These are phyloP conservation scores for Fusarium proliferatum DNA, from an alignment of 2,329 filamentous ascomycete species.

Conservation along the genomic window DNA sequence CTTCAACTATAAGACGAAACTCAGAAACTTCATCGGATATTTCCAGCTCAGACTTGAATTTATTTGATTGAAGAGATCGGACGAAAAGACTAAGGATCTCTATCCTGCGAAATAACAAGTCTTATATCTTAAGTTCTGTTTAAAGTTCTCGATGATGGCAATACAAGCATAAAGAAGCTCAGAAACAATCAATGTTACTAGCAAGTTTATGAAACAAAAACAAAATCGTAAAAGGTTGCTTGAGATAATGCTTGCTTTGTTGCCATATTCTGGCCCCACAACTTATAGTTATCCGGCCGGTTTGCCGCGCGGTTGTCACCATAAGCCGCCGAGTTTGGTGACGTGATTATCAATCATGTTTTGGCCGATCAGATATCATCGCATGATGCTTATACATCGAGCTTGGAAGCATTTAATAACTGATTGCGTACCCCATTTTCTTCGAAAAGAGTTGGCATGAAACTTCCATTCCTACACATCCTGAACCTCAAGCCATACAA, in stretches of 20 bases:
- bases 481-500: too few species aligned
- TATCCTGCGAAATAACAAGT: background rate
- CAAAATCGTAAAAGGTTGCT: background rate
- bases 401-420: accelerated
- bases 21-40: background rate
- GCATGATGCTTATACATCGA: background rate
- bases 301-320: slow-evolving; percentile 8
- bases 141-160: background rate
- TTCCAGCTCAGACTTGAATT: background rate
- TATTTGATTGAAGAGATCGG: background rate
- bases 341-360: slow-evolving; percentile 14
- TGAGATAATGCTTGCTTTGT: background rate
- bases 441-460: background rate
- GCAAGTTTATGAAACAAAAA: background rate
- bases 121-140: too few species aligned
- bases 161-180: background rate
- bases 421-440: accelerated
- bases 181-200: accelerated
- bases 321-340: background rate
- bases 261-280: background rate
- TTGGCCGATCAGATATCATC: background rate
- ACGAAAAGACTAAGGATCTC: accelerated
- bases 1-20: background rate
- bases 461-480: too few species aligned
- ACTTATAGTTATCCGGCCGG: background rate